Evolutionary conservation across 768 basidiomycete genomes (phyloP), one percentile per base, ranked within the genome.

Genomic region (Mycena albidolilacea): DNA sequence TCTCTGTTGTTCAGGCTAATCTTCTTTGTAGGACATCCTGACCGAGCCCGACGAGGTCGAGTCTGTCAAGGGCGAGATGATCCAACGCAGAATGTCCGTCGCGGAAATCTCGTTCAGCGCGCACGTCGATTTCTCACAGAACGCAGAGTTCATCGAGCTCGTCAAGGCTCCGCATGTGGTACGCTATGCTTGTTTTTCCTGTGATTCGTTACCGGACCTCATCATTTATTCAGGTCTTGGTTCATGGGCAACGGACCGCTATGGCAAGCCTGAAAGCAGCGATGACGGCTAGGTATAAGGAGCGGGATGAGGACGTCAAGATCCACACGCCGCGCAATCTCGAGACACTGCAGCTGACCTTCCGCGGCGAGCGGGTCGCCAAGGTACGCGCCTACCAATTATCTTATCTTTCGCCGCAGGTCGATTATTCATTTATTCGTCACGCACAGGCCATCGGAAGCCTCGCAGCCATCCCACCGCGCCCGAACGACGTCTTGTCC

Each of bases 81-180:
- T 99, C 70, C 93, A 92, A 23, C 88, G 97, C 73, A 95, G 97
- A 78, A 88, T 97, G 76, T 97, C 97, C 0, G 96, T 99, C 79
- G 97, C 98, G 77, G 93, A 97, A 74, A 97, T 99, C 77, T 98
- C 97, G 3, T 99, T 99, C 84, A 94, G 95, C 69, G 98, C 98
- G 0, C 98, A 99, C 80, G 98, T 99, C 74, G 98, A 99, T 80
- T 98, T 95, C 78, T 90, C 95, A 19, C 98, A 99, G 81, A 99
- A 99, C 80, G 93, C 96, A 5, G 95, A 97, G 78, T 99, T 98
- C 82, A 99, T 99, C 76, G 96, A 98, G 79, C 87, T 90, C 67
- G 93, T 98, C 77, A 95, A 93, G 76, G 95, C 97, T 10, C 95
- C 96, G 77, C 96, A 97, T 85, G 93, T 97, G 58, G 96, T 96